Evolutionary conservation across 2,329 filamentous ascomycete species (phyloP), one percentile per base, ranked within the genome.

Genomic region (Macrophomina phaseolina): DNA sequence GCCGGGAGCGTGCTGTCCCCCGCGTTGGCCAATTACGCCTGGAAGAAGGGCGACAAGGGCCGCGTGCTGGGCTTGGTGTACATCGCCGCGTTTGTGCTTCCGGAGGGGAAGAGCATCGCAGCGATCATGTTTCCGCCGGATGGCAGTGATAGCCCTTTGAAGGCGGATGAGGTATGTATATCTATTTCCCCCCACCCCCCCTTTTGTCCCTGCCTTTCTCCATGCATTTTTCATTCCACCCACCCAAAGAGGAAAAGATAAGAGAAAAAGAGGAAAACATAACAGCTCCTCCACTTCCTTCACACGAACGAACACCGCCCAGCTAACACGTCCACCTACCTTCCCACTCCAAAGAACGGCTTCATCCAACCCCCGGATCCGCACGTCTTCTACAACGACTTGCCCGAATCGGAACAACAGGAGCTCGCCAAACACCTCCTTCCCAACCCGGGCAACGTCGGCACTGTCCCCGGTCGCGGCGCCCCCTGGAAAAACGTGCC

Each of bases 301-400:
- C 23, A 23, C 23, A 23, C 23, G 3, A 38, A 23, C 5, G 36
- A 11, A 18, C 32, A 6, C n/a, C 9, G 6, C 30, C n/a, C 23
- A 18, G 16, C 8, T 36, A 36, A 55, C 3, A 3, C 2, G 34
- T 9, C 2, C 12, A 4, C 52, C 3, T 42, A 12, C 45, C 48
- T 23, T 28, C 48, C 5, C 9, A 23, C 23, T 23, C 23, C 36
- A 12, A 23, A 65, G 62, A 52, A 65, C 36, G 62, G 62, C 36
- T 16, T 55, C n/a, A 6, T 65, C 36, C 49, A 9, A 6, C 48
- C 62, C 4, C 62, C 49, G 14, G 30, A 55, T 34, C 45, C 73
- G 0, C 30, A 67, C 14, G 67, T 69, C 3, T 73, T 76, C 48
- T 74, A 73, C 67, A 74, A 74, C 64, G 67, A 71, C 2, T 69